Evolutionary conservation across 2,329 filamentous ascomycete species (phyloP).

Genomic region (Colletotrichum filicis): DNA sequence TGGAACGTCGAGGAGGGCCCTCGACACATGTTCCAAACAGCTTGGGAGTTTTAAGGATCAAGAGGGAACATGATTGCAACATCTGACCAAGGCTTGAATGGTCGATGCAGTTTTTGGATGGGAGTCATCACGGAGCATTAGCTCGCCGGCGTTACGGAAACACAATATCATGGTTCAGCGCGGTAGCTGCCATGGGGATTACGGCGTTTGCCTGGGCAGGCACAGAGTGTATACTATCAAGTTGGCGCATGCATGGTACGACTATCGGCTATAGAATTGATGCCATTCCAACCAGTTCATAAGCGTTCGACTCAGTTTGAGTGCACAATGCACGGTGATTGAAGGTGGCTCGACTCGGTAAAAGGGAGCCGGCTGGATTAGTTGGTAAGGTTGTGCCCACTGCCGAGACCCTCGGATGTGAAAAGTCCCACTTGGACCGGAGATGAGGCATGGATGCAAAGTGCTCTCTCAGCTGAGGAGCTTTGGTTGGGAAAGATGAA

Average conservation of each 20-base stretch:
- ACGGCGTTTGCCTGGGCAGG: conserved; percentile 28
- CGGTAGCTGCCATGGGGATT: conserved; percentile 22
- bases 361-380: background rate
- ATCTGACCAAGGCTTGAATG: conserved; percentile 1
- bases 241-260: conserved; percentile 9
- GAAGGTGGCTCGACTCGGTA: background rate
- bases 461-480: background rate
- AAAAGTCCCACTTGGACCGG: background rate
- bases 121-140: conserved; percentile 9
- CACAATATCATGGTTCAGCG: conserved; percentile 19
- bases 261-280: conserved; percentile 7
- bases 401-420: conserved; percentile 16
- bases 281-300: background rate
- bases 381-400: background rate
- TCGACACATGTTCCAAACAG: background rate
- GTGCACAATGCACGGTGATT: background rate
- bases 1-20: background rate
- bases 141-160: conserved; percentile 31
- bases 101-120: conserved; percentile 8
- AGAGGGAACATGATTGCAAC: background rate
- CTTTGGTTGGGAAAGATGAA: background rate
- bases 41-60: conserved; percentile 31
- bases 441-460: conserved; percentile 8
- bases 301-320: background rate
- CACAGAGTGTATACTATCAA: conserved; percentile 28